phyloP scores from a whole-genome alignment of 1,284 basidiomycete genomes.

The Uromyces viciae-fabae region DNA sequence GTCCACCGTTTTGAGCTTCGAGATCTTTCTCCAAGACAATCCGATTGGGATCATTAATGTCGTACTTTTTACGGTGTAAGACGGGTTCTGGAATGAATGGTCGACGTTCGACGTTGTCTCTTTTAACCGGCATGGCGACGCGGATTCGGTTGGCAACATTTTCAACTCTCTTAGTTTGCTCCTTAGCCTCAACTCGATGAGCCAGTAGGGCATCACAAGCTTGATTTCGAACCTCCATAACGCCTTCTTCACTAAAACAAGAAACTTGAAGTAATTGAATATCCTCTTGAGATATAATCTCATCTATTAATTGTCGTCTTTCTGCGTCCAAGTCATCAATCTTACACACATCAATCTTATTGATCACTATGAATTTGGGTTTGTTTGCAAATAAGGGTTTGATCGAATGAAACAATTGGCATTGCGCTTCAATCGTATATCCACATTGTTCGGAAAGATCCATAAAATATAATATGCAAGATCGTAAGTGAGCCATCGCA shows the following conservation, averaged over 20 bases:
- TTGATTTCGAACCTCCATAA: constrained; percentile 86
- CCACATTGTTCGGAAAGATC: constrained; percentile 94
- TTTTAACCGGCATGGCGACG: constrained; percentile 78
- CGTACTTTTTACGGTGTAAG: constrained; percentile 66
- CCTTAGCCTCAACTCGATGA: constrained; percentile 84
- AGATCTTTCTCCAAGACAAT: constrained; percentile 69
- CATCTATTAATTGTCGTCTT: constrained; percentile 72
- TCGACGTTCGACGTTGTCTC: constrained; percentile 76
- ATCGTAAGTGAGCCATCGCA: constrained; percentile 85
- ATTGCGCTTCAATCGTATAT: constrained; percentile 87
- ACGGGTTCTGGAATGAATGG: constrained; percentile 81
- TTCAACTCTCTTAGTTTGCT: constrained; percentile 88
- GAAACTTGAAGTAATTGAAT: constrained; percentile 67
- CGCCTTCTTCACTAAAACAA: constrained; percentile 88
- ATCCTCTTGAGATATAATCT: constrained; percentile 71
- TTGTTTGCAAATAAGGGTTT: constrained; percentile 90
- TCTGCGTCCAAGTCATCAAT: constrained; percentile 74
- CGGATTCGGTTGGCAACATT: constrained; percentile 87
- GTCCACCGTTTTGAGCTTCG: constrained; percentile 76
- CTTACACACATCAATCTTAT: constrained; percentile 87
- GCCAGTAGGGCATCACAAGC: constrained; percentile 88
- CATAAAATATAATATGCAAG: constrained; percentile 92
- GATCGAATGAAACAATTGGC: constrained; percentile 94
- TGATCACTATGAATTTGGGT: constrained; percentile 84
- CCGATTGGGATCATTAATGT: constrained; percentile 75